These are phyloP conservation scores for Mortierella sp. DNA, from an alignment of 371 early-diverging fungal genomes.

Conservation along the genomic window DNA sequence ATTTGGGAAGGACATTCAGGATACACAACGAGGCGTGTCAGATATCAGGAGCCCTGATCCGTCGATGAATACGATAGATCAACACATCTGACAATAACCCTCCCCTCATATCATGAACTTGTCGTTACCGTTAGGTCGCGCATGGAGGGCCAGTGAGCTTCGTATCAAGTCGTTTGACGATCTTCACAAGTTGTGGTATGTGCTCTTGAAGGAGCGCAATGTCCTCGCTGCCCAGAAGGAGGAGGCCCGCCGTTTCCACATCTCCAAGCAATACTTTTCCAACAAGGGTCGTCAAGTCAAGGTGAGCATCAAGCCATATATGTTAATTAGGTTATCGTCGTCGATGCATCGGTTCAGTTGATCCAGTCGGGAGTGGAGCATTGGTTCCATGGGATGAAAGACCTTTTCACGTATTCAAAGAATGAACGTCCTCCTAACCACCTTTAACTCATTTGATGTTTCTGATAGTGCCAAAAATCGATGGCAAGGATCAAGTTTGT, in stretches of 20 bases:
- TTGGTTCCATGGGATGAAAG: background rate
- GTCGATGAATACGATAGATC: background rate
- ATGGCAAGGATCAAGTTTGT: slow-evolving; percentile 96
- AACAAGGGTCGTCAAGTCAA: slow-evolving; percentile 83
- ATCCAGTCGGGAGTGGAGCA: background rate
- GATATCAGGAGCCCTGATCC: background rate
- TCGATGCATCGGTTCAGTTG: background rate
- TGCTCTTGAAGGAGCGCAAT: slow-evolving; percentile 96
- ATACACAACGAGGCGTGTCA: background rate
- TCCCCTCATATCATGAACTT: no score
- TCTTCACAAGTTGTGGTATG: slow-evolving; percentile 96
- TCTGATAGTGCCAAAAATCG: slow-evolving; percentile 82
- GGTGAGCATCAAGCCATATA: slow-evolving; percentile 56
- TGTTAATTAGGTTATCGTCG: no score
- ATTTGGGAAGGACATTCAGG: background rate
- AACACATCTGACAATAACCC: background rate
- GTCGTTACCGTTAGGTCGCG: slow-evolving; percentile 73
- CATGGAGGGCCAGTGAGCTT: slow-evolving; percentile 93
- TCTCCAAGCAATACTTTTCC: slow-evolving; percentile 74
- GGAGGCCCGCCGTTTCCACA: slow-evolving; percentile 82
- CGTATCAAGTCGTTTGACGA: slow-evolving; percentile 96
- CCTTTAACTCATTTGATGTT: background rate
- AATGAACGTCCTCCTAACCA: no score
- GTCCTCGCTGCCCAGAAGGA: slow-evolving; percentile 88
- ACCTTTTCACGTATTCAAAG: no score